Evolutionary conservation across 2,329 filamentous ascomycete species (phyloP).

Genomic region (Pseudogymnoascus sp.): DNA sequence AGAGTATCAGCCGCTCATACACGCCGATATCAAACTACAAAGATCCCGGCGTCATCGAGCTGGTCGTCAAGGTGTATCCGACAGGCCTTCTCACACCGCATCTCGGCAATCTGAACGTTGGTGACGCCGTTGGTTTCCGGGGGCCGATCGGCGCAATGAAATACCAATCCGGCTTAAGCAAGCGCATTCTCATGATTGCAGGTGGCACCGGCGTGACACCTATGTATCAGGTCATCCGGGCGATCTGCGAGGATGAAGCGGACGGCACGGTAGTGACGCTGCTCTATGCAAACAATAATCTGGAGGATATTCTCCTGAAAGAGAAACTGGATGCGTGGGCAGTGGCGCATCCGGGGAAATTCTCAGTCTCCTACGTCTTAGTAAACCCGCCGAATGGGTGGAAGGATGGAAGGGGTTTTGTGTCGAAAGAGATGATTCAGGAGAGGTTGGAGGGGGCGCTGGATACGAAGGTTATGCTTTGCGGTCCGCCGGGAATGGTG

Average conservation of each 20-base stretch:
- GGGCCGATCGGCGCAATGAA: constrained; percentile 51
- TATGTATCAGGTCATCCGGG: constrained; percentile 55
- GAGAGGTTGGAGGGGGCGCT: neutral
- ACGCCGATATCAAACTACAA: constrained; percentile 42
- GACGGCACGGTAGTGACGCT: neutral
- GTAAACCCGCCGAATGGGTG: neutral
- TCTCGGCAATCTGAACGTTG: constrained; percentile 39
- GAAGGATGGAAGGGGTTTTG: neutral
- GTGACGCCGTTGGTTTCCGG: constrained; percentile 44
- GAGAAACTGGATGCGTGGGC: neutral
- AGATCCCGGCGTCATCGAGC: constrained; percentile 41
- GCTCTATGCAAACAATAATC: neutral
- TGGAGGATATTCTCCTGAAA: neutral
- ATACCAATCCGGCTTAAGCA: constrained; percentile 37
- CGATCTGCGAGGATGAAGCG: constrained; percentile 48
- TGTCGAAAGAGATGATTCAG: neutral
- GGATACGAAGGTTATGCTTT: neutral
- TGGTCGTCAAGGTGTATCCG: constrained; percentile 45
- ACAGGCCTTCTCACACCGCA: constrained; percentile 44
- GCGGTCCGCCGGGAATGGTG: neutral
- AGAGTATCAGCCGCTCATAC: constrained; percentile 32
- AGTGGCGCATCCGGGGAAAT: neutral
- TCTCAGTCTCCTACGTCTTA: neutral
- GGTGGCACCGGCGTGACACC: constrained; percentile 48
- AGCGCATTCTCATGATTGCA: constrained; percentile 47